Evolutionary conservation across 2,329 filamentous ascomycete species (phyloP).

Genomic region (Botrytis paeoniae): DNA sequence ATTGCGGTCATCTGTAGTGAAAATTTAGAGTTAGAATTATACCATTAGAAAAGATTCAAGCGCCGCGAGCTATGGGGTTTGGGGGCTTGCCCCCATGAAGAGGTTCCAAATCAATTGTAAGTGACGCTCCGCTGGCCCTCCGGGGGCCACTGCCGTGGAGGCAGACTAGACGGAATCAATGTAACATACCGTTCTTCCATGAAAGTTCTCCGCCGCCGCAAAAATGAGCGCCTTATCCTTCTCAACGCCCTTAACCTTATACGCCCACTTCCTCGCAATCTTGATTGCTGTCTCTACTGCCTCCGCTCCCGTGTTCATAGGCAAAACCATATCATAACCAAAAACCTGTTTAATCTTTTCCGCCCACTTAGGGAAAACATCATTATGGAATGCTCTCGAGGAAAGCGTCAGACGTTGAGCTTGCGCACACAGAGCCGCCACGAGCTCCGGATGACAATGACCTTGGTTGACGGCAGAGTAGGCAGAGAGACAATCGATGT

Average conservation of each 20-base stretch:
- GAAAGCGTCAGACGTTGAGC: constrained; percentile 86
- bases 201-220: constrained; percentile 87
- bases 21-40: constrained; percentile 8
- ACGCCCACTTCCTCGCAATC: constrained; percentile 95
- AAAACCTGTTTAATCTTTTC: constrained; percentile 87
- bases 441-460: constrained; percentile 93
- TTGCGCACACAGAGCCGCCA: constrained; percentile 87
- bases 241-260: constrained; percentile 90
- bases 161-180: not conserved
- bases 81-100: not conserved
- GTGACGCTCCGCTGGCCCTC: constrained; percentile 13
- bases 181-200: constrained; percentile 78
- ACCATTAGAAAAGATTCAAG: not conserved
- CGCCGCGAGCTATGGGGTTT: constrained; percentile 7
- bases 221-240: constrained; percentile 81
- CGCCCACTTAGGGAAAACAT: constrained; percentile 94
- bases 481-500: constrained; percentile 96
- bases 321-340: constrained; percentile 95
- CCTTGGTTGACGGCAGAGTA: constrained; percentile 98
- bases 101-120: too few species aligned
- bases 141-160: constrained; percentile 1
- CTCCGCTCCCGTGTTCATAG: constrained; percentile 97
- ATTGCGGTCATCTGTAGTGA: constrained; percentile 72
- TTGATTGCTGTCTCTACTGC: constrained; percentile 96
- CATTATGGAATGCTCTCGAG: constrained; percentile 95